Conservation (phyloP, 805 yeast species). For the Millerozyma acaciae region DNA sequence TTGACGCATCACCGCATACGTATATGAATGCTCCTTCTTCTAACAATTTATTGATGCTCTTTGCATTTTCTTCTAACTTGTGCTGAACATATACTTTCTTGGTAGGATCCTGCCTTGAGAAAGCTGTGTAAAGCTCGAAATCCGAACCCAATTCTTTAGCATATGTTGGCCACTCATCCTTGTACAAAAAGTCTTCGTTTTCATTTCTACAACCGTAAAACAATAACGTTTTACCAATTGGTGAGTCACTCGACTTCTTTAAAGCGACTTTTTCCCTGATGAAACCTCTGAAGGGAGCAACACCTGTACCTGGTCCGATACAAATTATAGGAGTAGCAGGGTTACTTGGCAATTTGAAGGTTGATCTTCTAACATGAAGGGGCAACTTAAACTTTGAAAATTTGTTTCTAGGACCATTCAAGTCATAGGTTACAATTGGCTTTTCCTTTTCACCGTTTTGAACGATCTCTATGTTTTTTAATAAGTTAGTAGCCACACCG, state of each 20-base stretch:
- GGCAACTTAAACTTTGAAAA: slow-evolving; percentile 64
- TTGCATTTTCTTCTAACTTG: slow-evolving; percentile 51
- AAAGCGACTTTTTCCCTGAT: slow-evolving; percentile 76
- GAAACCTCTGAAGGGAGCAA: slow-evolving; percentile 97
- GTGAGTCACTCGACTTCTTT: slow-evolving; percentile 27
- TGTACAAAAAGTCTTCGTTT: slow-evolving; percentile 78
- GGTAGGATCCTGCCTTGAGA: slow-evolving; percentile 65
- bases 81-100: slow-evolving; percentile 82
- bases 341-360: slow-evolving; percentile 88
- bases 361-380: slow-evolving; percentile 90
- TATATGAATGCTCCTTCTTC: slow-evolving; percentile 79
- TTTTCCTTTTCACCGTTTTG: slow-evolving; percentile 43
- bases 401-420: slow-evolving; percentile 76
- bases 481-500: slow-evolving; percentile 90
- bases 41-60: slow-evolving; percentile 53
- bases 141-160: slow-evolving; percentile 53
- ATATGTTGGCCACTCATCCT: slow-evolving; percentile 85
- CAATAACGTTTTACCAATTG: slow-evolving; percentile 66
- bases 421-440: slow-evolving; percentile 58
- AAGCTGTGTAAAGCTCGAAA: slow-evolving; percentile 77
- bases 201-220: slow-evolving; percentile 86
- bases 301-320: slow-evolving; percentile 99
- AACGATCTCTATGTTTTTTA: slow-evolving; percentile 62
- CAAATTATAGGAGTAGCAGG: slow-evolving; percentile 80
- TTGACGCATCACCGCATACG: slow-evolving; percentile 95